Percentiles rank a stretch among this genome's conserved stretches.
phyloP scores from a whole-genome alignment of 176 grass and related monocot species.

The Oryza meridionalis region DNA sequence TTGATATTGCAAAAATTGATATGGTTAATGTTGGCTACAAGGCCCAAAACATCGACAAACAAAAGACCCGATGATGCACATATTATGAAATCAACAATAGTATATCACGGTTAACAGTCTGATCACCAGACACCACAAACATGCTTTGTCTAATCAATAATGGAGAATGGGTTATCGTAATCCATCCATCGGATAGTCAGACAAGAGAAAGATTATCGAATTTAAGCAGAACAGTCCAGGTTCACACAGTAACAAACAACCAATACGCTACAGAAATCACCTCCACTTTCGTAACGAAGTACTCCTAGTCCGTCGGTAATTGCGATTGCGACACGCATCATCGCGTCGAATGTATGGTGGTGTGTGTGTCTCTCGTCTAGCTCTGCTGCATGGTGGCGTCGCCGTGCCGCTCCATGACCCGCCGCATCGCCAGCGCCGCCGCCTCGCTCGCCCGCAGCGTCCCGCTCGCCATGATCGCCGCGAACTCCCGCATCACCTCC shows the following conservation, averaged over 20 bases:
- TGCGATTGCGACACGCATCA: not conserved
- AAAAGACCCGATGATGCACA: no score
- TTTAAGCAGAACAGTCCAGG: not conserved
- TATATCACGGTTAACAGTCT: not conserved
- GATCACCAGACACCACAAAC: not conserved
- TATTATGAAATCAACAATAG: no score
- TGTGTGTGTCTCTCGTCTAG: not conserved
- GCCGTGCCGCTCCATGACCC: constrained; percentile 81
- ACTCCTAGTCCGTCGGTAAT: no score
- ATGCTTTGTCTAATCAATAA: not conserved
- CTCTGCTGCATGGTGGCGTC: constrained; percentile 48
- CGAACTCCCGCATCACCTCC: constrained; percentile 82
- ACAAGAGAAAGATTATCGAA: not conserved
- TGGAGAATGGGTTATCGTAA: not conserved
- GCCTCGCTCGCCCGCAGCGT: constrained; percentile 72
- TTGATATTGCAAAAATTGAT: no score
- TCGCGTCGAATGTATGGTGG: not conserved
- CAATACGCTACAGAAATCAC: not conserved
- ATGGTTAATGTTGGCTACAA: no score
- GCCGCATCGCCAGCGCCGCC: constrained; percentile 67
- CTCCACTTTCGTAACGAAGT: not conserved
- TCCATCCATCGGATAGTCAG: not conserved
- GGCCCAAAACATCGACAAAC: no score
- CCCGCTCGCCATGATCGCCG: constrained; percentile 74
- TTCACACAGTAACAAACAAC: not conserved